Conservation (phyloP, 1,284 basidiomycete species). For the Cutaneotrichosporon sp. region DNA sequence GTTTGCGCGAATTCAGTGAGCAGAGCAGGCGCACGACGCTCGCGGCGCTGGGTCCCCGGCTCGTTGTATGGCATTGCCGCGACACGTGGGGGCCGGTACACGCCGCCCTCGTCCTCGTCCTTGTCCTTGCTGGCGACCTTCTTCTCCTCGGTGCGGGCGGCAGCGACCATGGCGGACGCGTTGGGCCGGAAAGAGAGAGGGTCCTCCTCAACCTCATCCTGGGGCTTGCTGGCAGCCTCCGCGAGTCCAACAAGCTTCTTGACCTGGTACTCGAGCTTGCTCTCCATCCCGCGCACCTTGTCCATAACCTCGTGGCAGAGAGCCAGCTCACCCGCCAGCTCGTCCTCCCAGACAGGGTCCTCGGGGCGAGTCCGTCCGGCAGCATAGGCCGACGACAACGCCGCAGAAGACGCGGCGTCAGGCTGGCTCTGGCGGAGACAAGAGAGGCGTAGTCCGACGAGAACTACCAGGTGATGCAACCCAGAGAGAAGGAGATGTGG, state of each 20-base stretch:
- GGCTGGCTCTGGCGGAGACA: slow-evolving; percentile 12
- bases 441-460: slow-evolving; percentile 59
- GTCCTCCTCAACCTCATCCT: slow-evolving; percentile 65
- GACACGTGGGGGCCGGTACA: slow-evolving; percentile 89
- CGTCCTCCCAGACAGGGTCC: slow-evolving; percentile 21
- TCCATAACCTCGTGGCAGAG: slow-evolving; percentile 56
- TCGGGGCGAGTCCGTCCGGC: slow-evolving; percentile 20
- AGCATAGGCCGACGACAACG: slow-evolving; percentile 26
- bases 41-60: slow-evolving; percentile 42
- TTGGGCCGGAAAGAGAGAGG: slow-evolving; percentile 89
- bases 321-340: slow-evolving; percentile 42
- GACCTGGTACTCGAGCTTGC: slow-evolving; percentile 88
- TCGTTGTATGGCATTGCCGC: slow-evolving; percentile 90
- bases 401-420: slow-evolving; percentile 24
- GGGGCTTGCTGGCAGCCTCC: slow-evolving; percentile 57
- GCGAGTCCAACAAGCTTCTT: slow-evolving; percentile 83
- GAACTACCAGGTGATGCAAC: slow-evolving; percentile 77
- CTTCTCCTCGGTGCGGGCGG: slow-evolving; percentile 28
- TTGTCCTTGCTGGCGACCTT: slow-evolving; percentile 33
- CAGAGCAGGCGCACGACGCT: slow-evolving; percentile 70
- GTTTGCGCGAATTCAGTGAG: slow-evolving; percentile 61
- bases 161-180: slow-evolving; percentile 55
- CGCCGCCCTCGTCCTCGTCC: slow-evolving; percentile 54
- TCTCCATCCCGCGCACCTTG: slow-evolving; percentile 64
- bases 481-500: slow-evolving; percentile 83